Evolutionary conservation across 345 rosid genomes (phyloP), one percentile per base, ranked within the genome.

Genomic region (Populus alba): DNA sequence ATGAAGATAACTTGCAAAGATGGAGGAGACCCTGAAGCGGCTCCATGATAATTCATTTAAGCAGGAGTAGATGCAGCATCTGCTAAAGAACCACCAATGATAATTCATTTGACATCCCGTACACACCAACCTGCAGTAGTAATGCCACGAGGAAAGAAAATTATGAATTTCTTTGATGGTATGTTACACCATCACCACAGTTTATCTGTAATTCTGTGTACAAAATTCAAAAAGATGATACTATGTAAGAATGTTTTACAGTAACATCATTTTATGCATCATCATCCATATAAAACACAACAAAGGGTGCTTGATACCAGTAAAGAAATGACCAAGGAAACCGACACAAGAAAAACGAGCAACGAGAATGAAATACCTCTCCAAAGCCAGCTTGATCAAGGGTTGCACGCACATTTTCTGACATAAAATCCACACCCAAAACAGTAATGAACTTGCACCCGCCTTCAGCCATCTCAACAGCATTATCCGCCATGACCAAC

Each of bases 371-470:
- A 67, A 73, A 25, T 85, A 94, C 99, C 91, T 92, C 77, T 70
- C 71, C 83, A 81, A 88, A 94, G 35, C 99, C 97, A 77, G 98
- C 97, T 81, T 96, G 97, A 87, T 96, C 99, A 68, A 96, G 90
- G 70, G 94, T 92, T 10, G 98, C 98, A 78, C 98, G 94, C 13
- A 94, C 97, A 67, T 96, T 96, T 79, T 96, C 98, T 0, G 99
- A 94, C 99, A 96, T 96, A 77, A 96, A 94, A 90, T 96, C 99
- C 47, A 96, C 98, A 82, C 98, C 99, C 75, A 96, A 86, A 73
- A 96, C 97, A 38, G 99, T 83, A 41, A 96, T 87, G 81, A 84
- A 94, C 84, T 91, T 80, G 79, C 98, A 96, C 82, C 99, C 99
- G 69, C 90, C 92, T 90, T 91, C 79, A 59, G 95, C 98, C 97